Evolutionary conservation across 306 rosid genomes (phyloP).

Genomic region (Dryas octopetala): DNA sequence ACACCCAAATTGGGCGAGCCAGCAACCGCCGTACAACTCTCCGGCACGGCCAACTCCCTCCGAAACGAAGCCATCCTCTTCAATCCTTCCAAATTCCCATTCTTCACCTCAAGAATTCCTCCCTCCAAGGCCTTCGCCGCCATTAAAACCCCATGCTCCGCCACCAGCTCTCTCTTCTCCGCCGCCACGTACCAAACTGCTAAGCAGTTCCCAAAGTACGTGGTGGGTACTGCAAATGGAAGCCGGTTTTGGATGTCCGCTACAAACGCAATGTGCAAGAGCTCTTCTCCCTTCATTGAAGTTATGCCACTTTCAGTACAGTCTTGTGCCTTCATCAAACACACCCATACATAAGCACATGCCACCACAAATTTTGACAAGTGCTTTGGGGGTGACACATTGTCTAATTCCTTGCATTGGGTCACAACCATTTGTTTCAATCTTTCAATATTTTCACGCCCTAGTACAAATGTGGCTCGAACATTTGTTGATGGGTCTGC

Average conservation of each 20-base stretch:
- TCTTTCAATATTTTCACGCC: slow-evolving; percentile 8
- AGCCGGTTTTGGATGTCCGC: slow-evolving; percentile 2
- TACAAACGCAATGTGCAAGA: background rate
- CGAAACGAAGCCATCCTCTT: background rate
- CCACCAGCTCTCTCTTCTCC: slow-evolving; percentile 5
- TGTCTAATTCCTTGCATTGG: background rate
- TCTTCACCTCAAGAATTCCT: background rate
- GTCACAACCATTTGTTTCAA: background rate
- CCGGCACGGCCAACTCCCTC: background rate
- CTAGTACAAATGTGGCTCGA: slow-evolving; percentile 14
- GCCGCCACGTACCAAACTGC: background rate
- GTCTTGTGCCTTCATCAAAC: slow-evolving; percentile 12
- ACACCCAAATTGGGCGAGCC: slow-evolving; percentile 14
- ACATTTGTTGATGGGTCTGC: slow-evolving; percentile 9
- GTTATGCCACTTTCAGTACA: background rate
- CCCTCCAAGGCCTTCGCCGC: slow-evolving; percentile 18
- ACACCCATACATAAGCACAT: slow-evolving; percentile 36
- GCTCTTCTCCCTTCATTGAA: background rate
- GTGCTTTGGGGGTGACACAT: background rate
- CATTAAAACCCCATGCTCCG: background rate
- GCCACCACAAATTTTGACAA: slow-evolving; percentile 37
- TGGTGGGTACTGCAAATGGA: background rate
- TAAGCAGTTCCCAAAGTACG: slow-evolving; percentile 26
- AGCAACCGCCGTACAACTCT: background rate
- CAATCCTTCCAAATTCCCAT: background rate